Evolutionary conservation across 805 yeast genomes (phyloP).

Genomic region (Zygosaccharomyces kombuchaensis): DNA sequence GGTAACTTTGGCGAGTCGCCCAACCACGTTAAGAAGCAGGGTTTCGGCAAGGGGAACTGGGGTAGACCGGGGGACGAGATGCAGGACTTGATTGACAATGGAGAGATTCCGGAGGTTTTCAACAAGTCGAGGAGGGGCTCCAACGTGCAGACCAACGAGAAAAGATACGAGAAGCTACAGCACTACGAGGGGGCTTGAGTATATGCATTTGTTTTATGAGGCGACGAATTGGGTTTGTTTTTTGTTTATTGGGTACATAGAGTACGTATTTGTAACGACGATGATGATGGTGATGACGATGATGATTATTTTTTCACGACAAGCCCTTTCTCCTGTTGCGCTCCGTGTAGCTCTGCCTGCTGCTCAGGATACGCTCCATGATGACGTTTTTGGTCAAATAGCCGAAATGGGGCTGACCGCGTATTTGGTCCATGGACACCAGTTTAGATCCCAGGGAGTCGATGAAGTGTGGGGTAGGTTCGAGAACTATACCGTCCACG

Average conservation of each 20-base stretch:
- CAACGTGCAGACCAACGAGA: slow-evolving; percentile 43
- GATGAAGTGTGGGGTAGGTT: slow-evolving; percentile 14
- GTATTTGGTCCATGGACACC: slow-evolving; percentile 42
- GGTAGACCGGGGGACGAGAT: slow-evolving; percentile 78
- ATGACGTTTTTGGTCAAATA: slow-evolving; percentile 67
- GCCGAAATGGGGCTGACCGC: slow-evolving; percentile 46
- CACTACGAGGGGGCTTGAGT: slow-evolving; percentile 12
- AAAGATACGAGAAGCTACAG: slow-evolving; percentile 36
- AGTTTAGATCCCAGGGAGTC: slow-evolving; percentile 25
- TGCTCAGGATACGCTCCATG: slow-evolving; percentile 65
- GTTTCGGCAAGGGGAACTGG: slow-evolving; percentile 87
- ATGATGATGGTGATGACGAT: neutral
- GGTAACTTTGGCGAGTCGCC: slow-evolving; percentile 70
- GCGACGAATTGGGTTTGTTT: neutral
- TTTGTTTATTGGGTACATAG: neutral
- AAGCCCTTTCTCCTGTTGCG: slow-evolving; percentile 86
- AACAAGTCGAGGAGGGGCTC: slow-evolving; percentile 49
- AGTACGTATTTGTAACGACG: slow-evolving; percentile 9
- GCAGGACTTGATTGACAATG: slow-evolving; percentile 55
- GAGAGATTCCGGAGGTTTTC: slow-evolving; percentile 48
- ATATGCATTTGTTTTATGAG: neutral
- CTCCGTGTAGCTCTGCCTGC: slow-evolving; percentile 70
- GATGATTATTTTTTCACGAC: slow-evolving; percentile 17
- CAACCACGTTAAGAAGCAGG: slow-evolving; percentile 71
- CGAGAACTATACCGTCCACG: slow-evolving; percentile 70